Base-by-base conservation (phyloP, 1,139 yeast species). In the Meyerozyma carpophila region DNA sequence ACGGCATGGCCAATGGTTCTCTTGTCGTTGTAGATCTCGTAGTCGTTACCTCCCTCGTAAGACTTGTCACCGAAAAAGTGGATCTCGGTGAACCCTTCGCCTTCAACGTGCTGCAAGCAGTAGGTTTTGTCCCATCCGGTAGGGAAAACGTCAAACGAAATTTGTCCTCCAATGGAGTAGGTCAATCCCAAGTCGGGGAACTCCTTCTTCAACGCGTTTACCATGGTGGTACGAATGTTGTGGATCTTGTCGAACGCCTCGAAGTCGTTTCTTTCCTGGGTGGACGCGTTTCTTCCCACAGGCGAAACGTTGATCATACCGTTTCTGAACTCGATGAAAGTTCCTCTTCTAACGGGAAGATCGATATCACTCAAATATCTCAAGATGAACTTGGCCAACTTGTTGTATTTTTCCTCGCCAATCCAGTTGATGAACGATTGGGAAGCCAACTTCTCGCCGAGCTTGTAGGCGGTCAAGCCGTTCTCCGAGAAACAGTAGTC, bases 61-160 rank as follows among this genome's bases (percentile, higher is more conserved):
- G 96, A 79, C 80, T 93, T 93, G 79, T 93, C 99, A 71, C 99
- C 98, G 63, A 93, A 93, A 82, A 94, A 94, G 77, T 93, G 98
- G 59, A 93, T 89, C 56, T 81, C 77, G 62, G 83, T 76, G 73
- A 91, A 94, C 51, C 84, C 81, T 70, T 91, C 97, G 50, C 75
- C 70, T 58, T 73, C 90, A 58, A 93, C 91, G 71, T 91, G 98
- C 69, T 84, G 90, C 63, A 94, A 81, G 70, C 96, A 88, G 75
- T 91, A 94, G 50, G 98, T 94, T 81, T 94, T 93, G 70, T 93
- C 98, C 99, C 99, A 93, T 61, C 99, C 99, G 52, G 96, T 87
- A 73, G 99, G 99, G 91, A 93, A 93, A 54, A 93, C 98, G 62
- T 93, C 99, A 62, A 93, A 93, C 41, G 98, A 93, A 67, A 93